A percentile compares a stretch with the other conserved stretches of the same genome.
phyloP scores from a whole-genome alignment of 1,139 yeast genomes.

The Spathaspora sp. region DNA sequence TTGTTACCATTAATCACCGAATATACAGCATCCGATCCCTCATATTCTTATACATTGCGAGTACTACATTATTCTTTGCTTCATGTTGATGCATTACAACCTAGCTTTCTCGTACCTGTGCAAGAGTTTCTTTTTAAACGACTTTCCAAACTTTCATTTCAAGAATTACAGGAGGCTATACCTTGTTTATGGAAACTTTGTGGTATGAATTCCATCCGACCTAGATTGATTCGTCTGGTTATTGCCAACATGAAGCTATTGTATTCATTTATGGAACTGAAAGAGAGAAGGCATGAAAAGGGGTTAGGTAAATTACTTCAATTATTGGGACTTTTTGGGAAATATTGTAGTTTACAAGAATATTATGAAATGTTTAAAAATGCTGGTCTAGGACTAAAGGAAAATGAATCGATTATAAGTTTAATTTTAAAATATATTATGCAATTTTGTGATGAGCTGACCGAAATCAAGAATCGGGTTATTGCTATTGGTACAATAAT shows the following conservation, averaged over 20 bases:
- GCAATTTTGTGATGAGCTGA: conserved; percentile 42
- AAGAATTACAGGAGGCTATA: conserved; percentile 66
- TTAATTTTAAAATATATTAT: conserved; percentile 56
- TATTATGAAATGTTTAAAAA: conserved; percentile 40
- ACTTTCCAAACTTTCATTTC: conserved; percentile 56
- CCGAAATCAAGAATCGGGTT: conserved; percentile 31
- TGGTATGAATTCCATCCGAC: conserved; percentile 41
- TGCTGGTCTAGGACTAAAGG: conserved; percentile 42
- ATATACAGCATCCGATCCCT: conserved; percentile 33
- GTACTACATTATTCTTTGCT: conserved; percentile 54
- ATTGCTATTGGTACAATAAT: conserved; percentile 59
- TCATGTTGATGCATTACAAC: conserved; percentile 43
- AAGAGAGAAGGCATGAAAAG: conserved; percentile 31
- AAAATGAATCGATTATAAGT: conserved; percentile 55
- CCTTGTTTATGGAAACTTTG: conserved; percentile 65
- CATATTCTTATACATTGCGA: conserved; percentile 45
- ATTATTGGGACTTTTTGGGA: conserved; percentile 68
- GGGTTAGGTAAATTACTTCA: conserved; percentile 58
- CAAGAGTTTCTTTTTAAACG: conserved; percentile 51
- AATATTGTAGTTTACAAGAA: conserved; percentile 58
- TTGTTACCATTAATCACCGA: conserved; percentile 60
- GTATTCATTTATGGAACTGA: conserved; percentile 38
- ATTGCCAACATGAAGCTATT: conserved; percentile 55
- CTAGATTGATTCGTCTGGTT: conserved; percentile 58
- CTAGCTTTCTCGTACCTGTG: conserved; percentile 50